Conservation (phyloP, 306 rosid genomes). For the Erythrophleum fordii region DNA sequence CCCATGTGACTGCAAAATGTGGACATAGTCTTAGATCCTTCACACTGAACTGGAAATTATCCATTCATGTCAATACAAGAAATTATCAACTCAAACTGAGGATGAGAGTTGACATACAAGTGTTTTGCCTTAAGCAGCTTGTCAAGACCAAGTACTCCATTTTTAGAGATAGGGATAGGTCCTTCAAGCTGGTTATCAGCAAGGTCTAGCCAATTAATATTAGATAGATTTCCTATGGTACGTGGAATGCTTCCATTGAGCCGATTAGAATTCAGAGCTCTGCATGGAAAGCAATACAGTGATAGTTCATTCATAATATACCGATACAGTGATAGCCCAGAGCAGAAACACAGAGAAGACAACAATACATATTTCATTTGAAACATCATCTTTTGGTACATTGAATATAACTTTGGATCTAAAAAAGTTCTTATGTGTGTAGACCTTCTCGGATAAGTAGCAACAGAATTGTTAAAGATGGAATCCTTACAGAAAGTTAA, state of each 20-base stretch:
- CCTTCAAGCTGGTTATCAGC: slow-evolving; percentile 55
- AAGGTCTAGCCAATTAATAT: slow-evolving; percentile 56
- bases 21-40: slow-evolving; percentile 36
- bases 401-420: neutral
- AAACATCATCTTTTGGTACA: slow-evolving; percentile 17
- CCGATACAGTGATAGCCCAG: slow-evolving; percentile 4
- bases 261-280: slow-evolving; percentile 54
- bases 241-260: slow-evolving; percentile 54
- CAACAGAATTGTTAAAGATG: slow-evolving; percentile 7
- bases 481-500: slow-evolving; percentile 66
- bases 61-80: slow-evolving; percentile 11
- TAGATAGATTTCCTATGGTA: slow-evolving; percentile 54
- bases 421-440: neutral
- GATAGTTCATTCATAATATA: neutral
- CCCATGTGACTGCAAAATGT: slow-evolving; percentile 65
- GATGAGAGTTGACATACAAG: slow-evolving; percentile 49
- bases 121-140: slow-evolving; percentile 47
- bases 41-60: slow-evolving; percentile 23
- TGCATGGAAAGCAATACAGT: slow-evolving; percentile 35
- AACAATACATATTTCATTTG: neutral
- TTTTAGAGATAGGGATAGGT: slow-evolving; percentile 51
- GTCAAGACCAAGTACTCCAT: slow-evolving; percentile 51
- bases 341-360: slow-evolving; percentile 13
- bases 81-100: slow-evolving; percentile 25
- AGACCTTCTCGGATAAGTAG: slow-evolving; percentile 6